Evolutionary conservation across 1,284 basidiomycete genomes (phyloP), one percentile per base, ranked within the genome.

Genomic region (Irpex rosettiformis): DNA sequence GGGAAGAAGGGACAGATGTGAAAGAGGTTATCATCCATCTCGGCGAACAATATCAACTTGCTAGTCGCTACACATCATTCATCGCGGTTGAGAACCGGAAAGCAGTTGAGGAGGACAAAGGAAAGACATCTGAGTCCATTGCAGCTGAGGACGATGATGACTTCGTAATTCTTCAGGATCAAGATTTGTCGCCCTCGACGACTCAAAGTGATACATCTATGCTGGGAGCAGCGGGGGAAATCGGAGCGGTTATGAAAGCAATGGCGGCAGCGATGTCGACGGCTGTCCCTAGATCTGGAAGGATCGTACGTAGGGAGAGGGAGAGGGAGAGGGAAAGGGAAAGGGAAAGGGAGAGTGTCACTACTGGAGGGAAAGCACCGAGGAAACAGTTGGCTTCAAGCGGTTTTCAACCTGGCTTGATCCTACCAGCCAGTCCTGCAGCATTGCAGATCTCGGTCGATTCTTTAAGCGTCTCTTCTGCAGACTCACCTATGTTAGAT

Each of bases 1-100:
- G 1, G 7, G 7, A 18, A 22, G 4, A 21, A 5, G n/a, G n/a
- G n/a, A n/a, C n/a, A n/a, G 30, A 30, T 6, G 43, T 6, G 22
- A 55, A 55, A 45, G 25, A 52, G n/a, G 11, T 18, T 28, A 58
- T 58, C 30, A 51, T 52, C 7, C 43, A 24, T 18, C 53, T 57
- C 13, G 60, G 62, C 30, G 47, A 27, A 13, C n/a, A 52, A 33
- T 63, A 61, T 30, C 59, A 61, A 42, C 52, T 63, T 11, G 60
- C 60, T 61, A 40, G 59, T 52, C 56, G 30, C 58, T 55, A 47
- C 55, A 58, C 21, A 59, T 62, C 64, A 10, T 63, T 61, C 30
- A 51, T 61, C 30, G 60, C 60, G 2, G 60, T 61, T 5, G 60
- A 61, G 8, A 55, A 43, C 8, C 55, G 52, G 13, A 54, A 33